Base-by-base conservation (phyloP, 306 rosid genomes). In the Cercis canadensis region DNA sequence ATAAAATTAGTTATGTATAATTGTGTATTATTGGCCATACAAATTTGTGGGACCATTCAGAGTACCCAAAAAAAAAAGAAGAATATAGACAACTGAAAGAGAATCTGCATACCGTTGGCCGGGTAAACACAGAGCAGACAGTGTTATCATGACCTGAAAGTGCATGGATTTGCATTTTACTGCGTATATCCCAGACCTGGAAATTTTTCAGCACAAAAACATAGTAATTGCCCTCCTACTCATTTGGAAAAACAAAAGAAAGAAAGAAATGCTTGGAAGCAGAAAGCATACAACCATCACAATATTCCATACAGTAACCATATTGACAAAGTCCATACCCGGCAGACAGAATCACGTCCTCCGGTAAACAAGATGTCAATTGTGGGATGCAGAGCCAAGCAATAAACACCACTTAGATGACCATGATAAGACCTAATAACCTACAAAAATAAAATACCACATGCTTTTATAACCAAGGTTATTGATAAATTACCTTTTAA, bases 261-360 rank as follows among this genome's bases (percentile, higher is more conserved):
- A 7, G 7, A 6, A 34, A 53, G 45, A 50, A 65, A 33, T 13
- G 16, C 15, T 32, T 8, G 15, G 14, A 18, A 70, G 63, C 68
- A 49, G 56, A 68, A 58, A 57, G 62, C 17, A 62, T 19, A 52
- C 63, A 60, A 62, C 59, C 55, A 36, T 67, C 60, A 70, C 47
- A 67, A 49, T 21, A 54, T 63, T 32, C 43, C 32, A 68, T 64
- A 57, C 37, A 50, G 57, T 69, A 71, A 64, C 58, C 55, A 50
- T 62, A 61, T 60, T 55, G 62, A 78, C 24, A 75, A 73, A 70
- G 39, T 61, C 14, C 87, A 70, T 87, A 91, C 99, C 95, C 97
- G 96, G 81, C 99, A 91, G 66, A 95, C 99, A 80, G 99, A 94
- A 85, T 94, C 99, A 74, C 99, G 96, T 52, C 99, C 99, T 66